Evolutionary conservation across 495 filamentous ascomycete species (phyloP).

Genomic region (Penicillium robsamsonii): DNA sequence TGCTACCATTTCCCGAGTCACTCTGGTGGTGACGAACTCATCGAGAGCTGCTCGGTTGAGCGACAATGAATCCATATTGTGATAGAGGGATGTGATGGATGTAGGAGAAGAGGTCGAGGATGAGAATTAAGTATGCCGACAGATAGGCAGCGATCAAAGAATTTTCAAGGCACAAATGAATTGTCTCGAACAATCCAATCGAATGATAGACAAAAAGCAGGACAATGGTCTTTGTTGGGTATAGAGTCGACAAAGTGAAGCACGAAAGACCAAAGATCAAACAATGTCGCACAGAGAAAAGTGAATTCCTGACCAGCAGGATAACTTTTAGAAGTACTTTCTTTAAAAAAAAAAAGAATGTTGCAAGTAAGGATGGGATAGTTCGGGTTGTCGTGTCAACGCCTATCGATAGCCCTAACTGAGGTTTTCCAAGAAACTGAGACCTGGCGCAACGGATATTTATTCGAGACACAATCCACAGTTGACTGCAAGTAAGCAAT

Average conservation of each 20-base stretch:
- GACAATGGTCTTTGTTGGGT: neutral
- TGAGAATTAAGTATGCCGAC: constrained; percentile 1
- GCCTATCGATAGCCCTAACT: constrained; percentile 40
- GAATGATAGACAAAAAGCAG: neutral
- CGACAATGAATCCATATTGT: constrained; percentile 39
- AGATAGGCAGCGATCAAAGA: neutral
- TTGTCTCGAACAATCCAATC: constrained; percentile 5
- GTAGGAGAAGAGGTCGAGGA: constrained; percentile 4
- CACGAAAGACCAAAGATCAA: constrained; percentile 6
- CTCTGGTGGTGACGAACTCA: constrained; percentile 79
- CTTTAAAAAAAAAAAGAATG: constrained; percentile 27
- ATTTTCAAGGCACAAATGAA: neutral
- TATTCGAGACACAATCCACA: constrained; percentile 24
- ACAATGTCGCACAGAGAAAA: neutral
- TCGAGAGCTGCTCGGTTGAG: constrained; percentile 83
- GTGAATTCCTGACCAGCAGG: constrained; percentile 29
- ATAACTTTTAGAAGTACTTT: constrained; percentile 23
- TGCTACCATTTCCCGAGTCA: constrained; percentile 78
- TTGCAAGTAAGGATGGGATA: constrained; percentile 46
- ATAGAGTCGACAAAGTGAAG: constrained; percentile 7
- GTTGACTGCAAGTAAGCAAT: constrained; percentile 16
- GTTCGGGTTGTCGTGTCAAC: constrained; percentile 51
- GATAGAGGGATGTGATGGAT: constrained; percentile 5
- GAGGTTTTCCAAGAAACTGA: constrained; percentile 22
- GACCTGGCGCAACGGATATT: constrained; percentile 32